Conservation (phyloP, 1,284 basidiomycete genomes). For the Porodaedalea pini region DNA sequence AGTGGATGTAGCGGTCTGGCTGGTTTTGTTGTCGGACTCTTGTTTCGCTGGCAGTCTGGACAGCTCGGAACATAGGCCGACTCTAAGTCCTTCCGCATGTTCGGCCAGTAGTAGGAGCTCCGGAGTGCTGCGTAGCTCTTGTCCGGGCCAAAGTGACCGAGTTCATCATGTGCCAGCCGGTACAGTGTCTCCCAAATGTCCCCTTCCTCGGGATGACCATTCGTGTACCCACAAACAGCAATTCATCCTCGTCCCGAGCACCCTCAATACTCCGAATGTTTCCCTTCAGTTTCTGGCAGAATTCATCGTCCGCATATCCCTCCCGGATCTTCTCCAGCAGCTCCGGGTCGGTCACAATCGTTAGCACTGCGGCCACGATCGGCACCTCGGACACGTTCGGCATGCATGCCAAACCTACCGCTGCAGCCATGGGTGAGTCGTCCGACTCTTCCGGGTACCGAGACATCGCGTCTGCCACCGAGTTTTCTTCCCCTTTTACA, state of each 20-base stretch:
- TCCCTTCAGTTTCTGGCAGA: conserved; percentile 26
- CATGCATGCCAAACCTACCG: too few species aligned
- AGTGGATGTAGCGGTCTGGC: conserved; percentile 26
- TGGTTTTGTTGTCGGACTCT: conserved; percentile 18
- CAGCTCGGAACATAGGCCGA: conserved; percentile 24
- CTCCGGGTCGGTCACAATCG: conserved; percentile 24
- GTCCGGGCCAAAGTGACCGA: too few species aligned
- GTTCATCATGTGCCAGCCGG: conserved; percentile 25
- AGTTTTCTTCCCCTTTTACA: conserved; percentile 35
- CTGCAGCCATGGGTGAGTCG: too few species aligned
- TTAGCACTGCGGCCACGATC: conserved; percentile 19
- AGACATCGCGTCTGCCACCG: conserved; percentile 36
- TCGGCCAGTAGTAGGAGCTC: conserved; percentile 24
- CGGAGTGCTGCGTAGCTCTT: conserved; percentile 23
- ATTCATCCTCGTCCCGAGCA: conserved; percentile 17
- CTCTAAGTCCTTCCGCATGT: conserved; percentile 21
- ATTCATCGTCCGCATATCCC: conserved; percentile 31
- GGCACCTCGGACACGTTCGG: too few species aligned
- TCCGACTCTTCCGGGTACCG: conserved; percentile 27
- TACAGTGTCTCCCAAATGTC: conserved; percentile 25
- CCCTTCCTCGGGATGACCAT: conserved; percentile 31
- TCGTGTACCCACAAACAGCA: conserved; percentile 31
- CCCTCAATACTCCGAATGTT: conserved; percentile 21
- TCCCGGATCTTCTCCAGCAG: conserved; percentile 27
- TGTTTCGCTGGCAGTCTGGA: conserved; percentile 26